Evolutionary conservation across 1,284 basidiomycete genomes (phyloP), one percentile per base, ranked within the genome.

Genomic region (Ceratobasidium sp.): DNA sequence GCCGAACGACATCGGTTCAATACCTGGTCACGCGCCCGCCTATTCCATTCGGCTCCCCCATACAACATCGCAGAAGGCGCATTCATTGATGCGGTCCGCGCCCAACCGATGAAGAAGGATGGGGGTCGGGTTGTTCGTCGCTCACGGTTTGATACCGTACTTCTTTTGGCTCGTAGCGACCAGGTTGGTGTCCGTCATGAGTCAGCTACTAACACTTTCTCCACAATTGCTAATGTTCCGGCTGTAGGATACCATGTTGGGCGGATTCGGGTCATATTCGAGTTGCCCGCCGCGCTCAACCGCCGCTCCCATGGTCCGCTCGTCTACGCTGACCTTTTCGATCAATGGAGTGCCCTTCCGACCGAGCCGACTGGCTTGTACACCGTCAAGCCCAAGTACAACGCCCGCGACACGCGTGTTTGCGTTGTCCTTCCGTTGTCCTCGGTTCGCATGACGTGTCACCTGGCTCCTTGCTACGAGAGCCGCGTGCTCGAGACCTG

Each of bases 321-420:
- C 23, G 55, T 26, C 8, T 70, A 70, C 34, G 53, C 46, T 55
- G 53, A 70, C 39, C 18, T 70, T 9, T 70, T 70, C 55, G 46
- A 58, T 16, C 21, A 21, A 3, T 45, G 21, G 16, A 60, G 58
- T 23, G 5, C 18, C 3, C 3, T 41, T 14, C 39, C 65, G 1
- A 9, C 26, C 6, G 28, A 60, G 12, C 36, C 36, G 21, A 45
- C 41, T 16, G 62, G 62, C 3, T 43, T 55, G 12, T 65, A 34
- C 23, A 65, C 46, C 36, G 36, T 39, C 16, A 48, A 46, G 18
- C n/a, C 9, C 9, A 46, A 30, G 14, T 48, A 28, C 9, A 55
- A 18, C 6, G 26, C 26, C 16, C 12, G 28, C 18, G 34, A 32
- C 10, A 39, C 57, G 9, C 34, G 34, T 26, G n/a, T 41, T 8